Base-by-base conservation (phyloP, 306 rosid species). In the Quercus engelmannii region DNA sequence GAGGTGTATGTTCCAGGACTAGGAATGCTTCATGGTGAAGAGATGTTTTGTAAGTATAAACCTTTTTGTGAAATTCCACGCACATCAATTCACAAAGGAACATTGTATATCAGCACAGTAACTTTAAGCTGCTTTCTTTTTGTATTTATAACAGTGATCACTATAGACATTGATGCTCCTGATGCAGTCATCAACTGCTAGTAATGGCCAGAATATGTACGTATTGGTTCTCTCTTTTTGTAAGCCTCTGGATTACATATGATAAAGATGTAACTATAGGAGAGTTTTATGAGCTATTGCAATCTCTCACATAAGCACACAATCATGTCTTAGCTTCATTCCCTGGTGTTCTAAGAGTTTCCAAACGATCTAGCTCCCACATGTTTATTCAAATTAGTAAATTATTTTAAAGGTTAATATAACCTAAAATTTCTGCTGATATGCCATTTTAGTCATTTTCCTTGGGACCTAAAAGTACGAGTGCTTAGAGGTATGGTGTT, bases 161-260 rank as follows among this genome's bases (percentile, higher is more conserved):
- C 21, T 14, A 2, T 9, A 64, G 23, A 64, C 31, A 64, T 2
- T 62, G 54, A 49, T 49, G 15, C 54, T 49, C 54, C 54, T 49
- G 54, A 49, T 49, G 17, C 54, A 49, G 17, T 49, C 9, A 62
- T 64, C 70, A 30, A 64, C 30, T 30, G 72, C 14, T 35, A n/a
- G 26, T 21, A 68, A 68, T 18, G 8, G 52, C 52, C 17, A 35
- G 72, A 35, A 17, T 9, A 51, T 65, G 35, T 51, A 25, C 2
- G 46, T 65, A 30, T 26, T 64, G 55, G 54, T 49, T 76, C 74
- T 64, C 31, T 28, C 30, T 76, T 76, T 76, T 76, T 63, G 73
- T 49, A 31, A 49, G 15, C 54, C 17, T 49, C 17, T 49, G 15
- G 54, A 49, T 12, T 64, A 17, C 17, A 8, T 64, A 64, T 64